Evolutionary conservation across 1,139 yeast genomes (phyloP).

Genomic region (Geotrichum klebahnii): DNA sequence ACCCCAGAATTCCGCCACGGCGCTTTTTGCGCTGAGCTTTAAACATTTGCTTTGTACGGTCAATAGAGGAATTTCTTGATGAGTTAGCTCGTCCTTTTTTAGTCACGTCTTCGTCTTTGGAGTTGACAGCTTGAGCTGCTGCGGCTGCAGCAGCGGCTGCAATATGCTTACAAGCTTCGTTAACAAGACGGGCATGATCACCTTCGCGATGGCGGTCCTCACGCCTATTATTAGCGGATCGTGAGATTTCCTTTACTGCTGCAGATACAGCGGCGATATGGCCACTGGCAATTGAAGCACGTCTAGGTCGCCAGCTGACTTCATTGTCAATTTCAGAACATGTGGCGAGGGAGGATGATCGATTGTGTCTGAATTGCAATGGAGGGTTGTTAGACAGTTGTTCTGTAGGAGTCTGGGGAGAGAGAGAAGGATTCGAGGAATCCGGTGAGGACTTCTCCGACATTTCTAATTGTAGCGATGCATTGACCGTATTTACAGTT

Average conservation of each 20-base stretch:
- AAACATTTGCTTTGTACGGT: conserved; percentile 24
- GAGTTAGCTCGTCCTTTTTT: conserved; percentile 20
- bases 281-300: conserved; percentile 35
- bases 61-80: conserved; percentile 22
- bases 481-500: too few species aligned
- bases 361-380: conserved; percentile 12
- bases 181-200: conserved; percentile 68
- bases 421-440: too few species aligned
- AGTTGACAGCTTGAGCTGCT: conserved; percentile 39
- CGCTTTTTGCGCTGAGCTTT: conserved; percentile 50
- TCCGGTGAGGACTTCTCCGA: too few species aligned
- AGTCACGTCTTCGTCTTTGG: conserved; percentile 29
- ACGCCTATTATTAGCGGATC: conserved; percentile 11
- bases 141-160: conserved; percentile 76
- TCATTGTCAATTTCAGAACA: conserved; percentile 22
- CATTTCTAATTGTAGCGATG: too few species aligned
- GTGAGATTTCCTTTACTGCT: conserved; percentile 28
- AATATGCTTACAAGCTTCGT: conserved; percentile 77
- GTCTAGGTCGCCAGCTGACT: conserved; percentile 30
- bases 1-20: conserved; percentile 85
- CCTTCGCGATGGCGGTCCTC: conserved; percentile 26
- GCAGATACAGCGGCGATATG: conserved; percentile 32
- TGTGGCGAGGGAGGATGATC: conserved; percentile 26
- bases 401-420: too few species aligned
- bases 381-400: background rate